Percentiles rank a stretch among this genome's conserved stretches.
phyloP scores from a whole-genome alignment of 768 basidiomycete genomes.

The Paxillus ammoniavirescens region DNA sequence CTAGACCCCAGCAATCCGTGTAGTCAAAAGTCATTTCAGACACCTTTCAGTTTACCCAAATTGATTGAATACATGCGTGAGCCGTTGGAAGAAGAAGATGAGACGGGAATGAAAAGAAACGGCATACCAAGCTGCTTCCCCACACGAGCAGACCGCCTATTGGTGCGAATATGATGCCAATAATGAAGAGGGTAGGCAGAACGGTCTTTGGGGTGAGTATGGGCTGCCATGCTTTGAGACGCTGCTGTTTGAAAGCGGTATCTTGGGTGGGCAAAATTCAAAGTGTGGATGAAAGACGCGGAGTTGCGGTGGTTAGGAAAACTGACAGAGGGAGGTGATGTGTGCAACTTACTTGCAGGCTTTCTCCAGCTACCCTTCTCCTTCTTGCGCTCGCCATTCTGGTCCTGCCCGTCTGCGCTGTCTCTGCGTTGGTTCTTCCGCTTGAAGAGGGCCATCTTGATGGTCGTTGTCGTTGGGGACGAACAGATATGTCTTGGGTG shows the following conservation, averaged over 20 bases:
- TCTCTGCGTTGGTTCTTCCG: constrained; percentile 43
- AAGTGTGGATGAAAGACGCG: constrained; percentile 1
- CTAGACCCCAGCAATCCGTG: constrained; percentile 78
- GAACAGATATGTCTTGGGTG: background rate
- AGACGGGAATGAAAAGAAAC: constrained; percentile 21
- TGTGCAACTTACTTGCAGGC: constrained; percentile 68
- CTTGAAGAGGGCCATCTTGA: constrained; percentile 56
- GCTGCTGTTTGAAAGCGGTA: constrained; percentile 99
- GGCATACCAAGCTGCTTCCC: constrained; percentile 68
- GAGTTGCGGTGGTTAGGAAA: constrained; percentile 14
- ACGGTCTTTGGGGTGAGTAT: constrained; percentile 98
- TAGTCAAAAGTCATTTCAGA: constrained; percentile 96
- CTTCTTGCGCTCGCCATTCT: constrained; percentile 58
- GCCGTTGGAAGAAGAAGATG: constrained; percentile 11
- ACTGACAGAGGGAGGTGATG: constrained; percentile 2
- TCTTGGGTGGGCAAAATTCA: constrained; percentile 44
- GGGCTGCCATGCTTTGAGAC: constrained; percentile 99
- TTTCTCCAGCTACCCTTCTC: constrained; percentile 81
- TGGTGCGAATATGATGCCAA: constrained; percentile 93
- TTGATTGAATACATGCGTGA: background rate
- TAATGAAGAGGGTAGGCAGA: constrained; percentile 91
- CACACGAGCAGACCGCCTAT: constrained; percentile 94
- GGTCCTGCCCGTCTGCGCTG: constrained; percentile 37
- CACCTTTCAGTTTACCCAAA: constrained; percentile 47
- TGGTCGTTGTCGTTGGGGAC: constrained; percentile 13